These are phyloP conservation scores for Rheum nobile DNA, from an alignment of 148 eudicot genomes.

Conservation along the genomic window DNA sequence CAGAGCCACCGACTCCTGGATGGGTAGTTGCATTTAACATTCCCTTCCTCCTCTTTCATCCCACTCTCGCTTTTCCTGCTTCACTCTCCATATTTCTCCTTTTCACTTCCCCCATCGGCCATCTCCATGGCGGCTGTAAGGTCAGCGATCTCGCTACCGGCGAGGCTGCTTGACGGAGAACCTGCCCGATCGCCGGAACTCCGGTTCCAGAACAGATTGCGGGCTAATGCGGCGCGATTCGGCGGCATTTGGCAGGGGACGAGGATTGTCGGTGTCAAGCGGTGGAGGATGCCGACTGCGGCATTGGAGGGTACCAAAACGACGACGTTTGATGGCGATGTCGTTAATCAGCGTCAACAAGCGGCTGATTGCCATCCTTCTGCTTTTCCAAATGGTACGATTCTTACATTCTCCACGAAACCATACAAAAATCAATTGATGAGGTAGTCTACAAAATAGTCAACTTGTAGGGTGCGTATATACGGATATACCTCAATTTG, in stretches of 20 bases:
- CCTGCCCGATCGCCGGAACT: constrained; percentile 1
- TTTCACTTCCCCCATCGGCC: too few species aligned
- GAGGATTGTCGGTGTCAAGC: constrained; percentile 9
- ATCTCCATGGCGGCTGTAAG: constrained; percentile 14
- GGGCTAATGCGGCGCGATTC: constrained; percentile 10
- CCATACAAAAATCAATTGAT: neutral
- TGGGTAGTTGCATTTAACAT: neutral
- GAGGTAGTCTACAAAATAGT: neutral
- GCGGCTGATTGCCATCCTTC: neutral
- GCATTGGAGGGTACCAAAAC: constrained; percentile 23
- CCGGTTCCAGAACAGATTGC: neutral
- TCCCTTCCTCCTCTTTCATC: neutral
- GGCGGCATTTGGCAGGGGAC: neutral
- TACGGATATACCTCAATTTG: too few species aligned
- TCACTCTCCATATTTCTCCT: neutral
- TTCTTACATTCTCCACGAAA: neutral
- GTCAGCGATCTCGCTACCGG: neutral
- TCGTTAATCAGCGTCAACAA: neutral
- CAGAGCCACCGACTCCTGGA: neutral
- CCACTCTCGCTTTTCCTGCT: neutral
- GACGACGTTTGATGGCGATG: constrained; percentile 6
- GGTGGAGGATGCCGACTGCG: constrained; percentile 13
- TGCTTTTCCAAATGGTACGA: neutral
- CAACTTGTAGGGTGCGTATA: too few species aligned
- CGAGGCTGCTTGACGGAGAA: neutral